Evolutionary conservation across 768 basidiomycete species (phyloP).

Genomic region (Lactarius hengduanensis): DNA sequence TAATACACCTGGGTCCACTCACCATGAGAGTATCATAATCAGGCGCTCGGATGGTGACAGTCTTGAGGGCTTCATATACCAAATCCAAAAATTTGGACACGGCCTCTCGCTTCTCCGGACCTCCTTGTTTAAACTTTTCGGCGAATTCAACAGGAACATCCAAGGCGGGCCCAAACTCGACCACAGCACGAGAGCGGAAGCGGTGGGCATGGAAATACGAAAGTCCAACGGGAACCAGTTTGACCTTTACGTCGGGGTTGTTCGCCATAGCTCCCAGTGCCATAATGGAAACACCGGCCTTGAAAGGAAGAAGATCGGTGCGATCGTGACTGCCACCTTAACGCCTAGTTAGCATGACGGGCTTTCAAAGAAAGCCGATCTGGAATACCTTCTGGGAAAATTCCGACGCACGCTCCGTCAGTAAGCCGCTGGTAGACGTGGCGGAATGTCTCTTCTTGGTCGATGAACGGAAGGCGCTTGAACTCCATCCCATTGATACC

Average conservation of each 20-base stretch:
- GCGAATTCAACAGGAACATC: constrained; percentile 90
- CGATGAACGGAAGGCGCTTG: constrained; percentile 83
- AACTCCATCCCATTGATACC: constrained; percentile 67
- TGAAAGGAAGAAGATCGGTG: constrained; percentile 91
- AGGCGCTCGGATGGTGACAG: constrained; percentile 92
- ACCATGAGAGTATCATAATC: constrained; percentile 99
- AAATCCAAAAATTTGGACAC: constrained; percentile 86
- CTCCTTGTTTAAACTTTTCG: constrained; percentile 89
- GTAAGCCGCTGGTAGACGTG: constrained; percentile 86
- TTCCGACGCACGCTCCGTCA: constrained; percentile 88
- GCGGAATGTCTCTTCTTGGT: constrained; percentile 94
- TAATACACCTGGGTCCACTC: constrained; percentile 31
- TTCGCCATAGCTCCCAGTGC: constrained; percentile 97
- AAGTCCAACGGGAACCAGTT: constrained; percentile 70
- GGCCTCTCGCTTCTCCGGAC: constrained; percentile 83
- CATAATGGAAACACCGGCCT: constrained; percentile 98
- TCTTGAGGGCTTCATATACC: constrained; percentile 91
- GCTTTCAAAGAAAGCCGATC: neutral
- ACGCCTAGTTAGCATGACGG: constrained; percentile 18
- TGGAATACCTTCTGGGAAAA: constrained; percentile 89
- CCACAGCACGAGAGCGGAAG: constrained; percentile 94
- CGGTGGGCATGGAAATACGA: constrained; percentile 45
- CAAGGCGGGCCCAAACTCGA: constrained; percentile 91
- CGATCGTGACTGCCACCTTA: constrained; percentile 97
- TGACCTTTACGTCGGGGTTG: constrained; percentile 80